A percentile compares a stretch with the other conserved stretches of the same genome.
These are phyloP conservation scores for Scytalidium sp. DNA, from an alignment of 2,329 filamentous ascomycete species.

Conservation along the genomic window DNA sequence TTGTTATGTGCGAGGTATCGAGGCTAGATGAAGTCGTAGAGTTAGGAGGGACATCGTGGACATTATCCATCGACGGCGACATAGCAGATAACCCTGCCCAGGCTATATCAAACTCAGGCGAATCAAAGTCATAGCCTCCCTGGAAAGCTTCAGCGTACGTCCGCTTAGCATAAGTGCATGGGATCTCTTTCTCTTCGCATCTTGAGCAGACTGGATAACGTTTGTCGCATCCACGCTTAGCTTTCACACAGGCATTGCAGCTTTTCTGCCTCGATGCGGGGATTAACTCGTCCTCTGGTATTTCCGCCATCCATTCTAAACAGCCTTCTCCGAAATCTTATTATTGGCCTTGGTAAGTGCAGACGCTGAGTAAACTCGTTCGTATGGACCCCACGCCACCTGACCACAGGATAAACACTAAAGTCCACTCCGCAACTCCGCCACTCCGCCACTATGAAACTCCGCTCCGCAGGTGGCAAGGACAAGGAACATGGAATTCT, in stretches of 20 bases:
- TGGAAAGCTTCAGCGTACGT: conserved; percentile 7
- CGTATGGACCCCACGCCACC: too few species aligned
- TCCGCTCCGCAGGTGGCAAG: too few species aligned
- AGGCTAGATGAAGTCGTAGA: conserved; percentile 3
- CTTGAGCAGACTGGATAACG: conserved; percentile 33
- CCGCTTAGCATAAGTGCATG: conserved; percentile 26
- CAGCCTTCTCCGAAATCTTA: too few species aligned
- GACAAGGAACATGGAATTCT: too few species aligned
- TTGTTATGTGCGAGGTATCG: conserved; percentile 2
- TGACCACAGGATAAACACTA: too few species aligned
- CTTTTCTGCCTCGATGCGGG: conserved; percentile 28
- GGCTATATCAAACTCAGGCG: conserved; percentile 6
- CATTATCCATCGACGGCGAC: conserved; percentile 6
- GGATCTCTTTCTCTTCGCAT: conserved; percentile 32
- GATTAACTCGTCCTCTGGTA: conserved; percentile 1
- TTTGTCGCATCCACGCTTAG: conserved; percentile 38
- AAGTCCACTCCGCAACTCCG: too few species aligned
- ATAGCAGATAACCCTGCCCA: conserved; percentile 6
- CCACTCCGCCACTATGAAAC: too few species aligned
- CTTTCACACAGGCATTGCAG: conserved; percentile 36
- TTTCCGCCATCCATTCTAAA: conserved; percentile 6
- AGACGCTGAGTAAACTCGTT: too few species aligned
- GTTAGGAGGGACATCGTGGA: too few species aligned
- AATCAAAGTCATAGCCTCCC: conserved; percentile 4
- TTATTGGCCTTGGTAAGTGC: too few species aligned